Percentiles rank a stretch among this genome's conserved stretches.
Evolutionary conservation across 306 rosid species (phyloP).

Genomic region (Glycyrrhiza uralensis): DNA sequence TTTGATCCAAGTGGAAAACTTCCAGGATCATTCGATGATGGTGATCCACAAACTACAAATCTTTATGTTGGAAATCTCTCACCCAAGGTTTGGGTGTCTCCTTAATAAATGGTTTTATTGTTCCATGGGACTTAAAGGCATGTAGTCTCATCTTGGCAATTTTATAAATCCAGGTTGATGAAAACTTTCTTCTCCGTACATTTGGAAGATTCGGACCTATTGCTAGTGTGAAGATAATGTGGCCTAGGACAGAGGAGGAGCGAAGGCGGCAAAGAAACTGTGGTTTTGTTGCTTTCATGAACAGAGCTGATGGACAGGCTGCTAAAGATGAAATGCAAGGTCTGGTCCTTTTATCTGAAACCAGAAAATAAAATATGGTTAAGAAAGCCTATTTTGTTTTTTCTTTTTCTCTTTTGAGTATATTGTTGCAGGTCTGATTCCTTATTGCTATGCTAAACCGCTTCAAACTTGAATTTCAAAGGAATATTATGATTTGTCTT

Average conservation of each 20-base stretch:
- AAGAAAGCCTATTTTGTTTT: not conserved
- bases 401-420: not conserved
- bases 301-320: slow-evolving; percentile 97
- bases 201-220: slow-evolving; percentile 99
- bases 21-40: slow-evolving; percentile 98
- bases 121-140: slow-evolving; percentile 6
- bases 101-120: not conserved
- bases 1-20: slow-evolving; percentile 96
- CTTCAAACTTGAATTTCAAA: slow-evolving; percentile 7
- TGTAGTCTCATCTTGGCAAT: slow-evolving; percentile 22
- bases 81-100: slow-evolving; percentile 61
- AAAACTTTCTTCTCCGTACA: slow-evolving; percentile 95
- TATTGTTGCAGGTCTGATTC: not conserved
- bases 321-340: slow-evolving; percentile 99
- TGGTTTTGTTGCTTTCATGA: slow-evolving; percentile 99
- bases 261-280: slow-evolving; percentile 97
- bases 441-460: not conserved
- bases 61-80: slow-evolving; percentile 98
- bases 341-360: slow-evolving; percentile 32
- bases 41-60: slow-evolving; percentile 99
- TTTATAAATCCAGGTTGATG: slow-evolving; percentile 70
- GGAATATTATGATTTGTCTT: not conserved
- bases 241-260: slow-evolving; percentile 99
- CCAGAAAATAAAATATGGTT: not conserved
- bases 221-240: slow-evolving; percentile 99